These are phyloP conservation scores for Tetrahymena thermophila DNA, from an alignment of 73 alveolate species.

Conservation along the genomic window DNA sequence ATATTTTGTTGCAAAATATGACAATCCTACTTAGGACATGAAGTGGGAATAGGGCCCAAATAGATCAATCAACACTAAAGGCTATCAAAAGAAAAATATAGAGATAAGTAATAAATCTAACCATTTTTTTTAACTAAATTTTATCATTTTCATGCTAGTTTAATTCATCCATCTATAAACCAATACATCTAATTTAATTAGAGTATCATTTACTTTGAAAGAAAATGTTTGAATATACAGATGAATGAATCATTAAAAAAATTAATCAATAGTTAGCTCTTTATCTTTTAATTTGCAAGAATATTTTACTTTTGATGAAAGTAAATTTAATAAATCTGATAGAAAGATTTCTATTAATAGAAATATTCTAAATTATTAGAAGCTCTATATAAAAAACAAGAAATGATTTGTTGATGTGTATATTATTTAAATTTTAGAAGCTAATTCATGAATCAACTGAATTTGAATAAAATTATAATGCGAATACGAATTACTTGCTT, in stretches of 20 bases:
- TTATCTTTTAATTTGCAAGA: not conserved
- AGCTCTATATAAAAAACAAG: no score
- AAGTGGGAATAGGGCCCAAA: not conserved
- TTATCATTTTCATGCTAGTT: not conserved
- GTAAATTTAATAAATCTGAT: not conserved
- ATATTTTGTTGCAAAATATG: not conserved
- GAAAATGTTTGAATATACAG: not conserved
- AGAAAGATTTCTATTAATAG: not conserved
- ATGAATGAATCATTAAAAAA: not conserved
- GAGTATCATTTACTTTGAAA: not conserved
- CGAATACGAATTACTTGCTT: not conserved
- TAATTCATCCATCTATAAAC: not conserved
- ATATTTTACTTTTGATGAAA: no score
- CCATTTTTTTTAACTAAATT: no score
- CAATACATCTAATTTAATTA: no score
- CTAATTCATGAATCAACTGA: not conserved
- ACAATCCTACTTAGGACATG: not conserved
- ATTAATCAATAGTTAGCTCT: not conserved
- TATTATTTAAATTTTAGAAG: not conserved
- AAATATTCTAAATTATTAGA: not conserved
- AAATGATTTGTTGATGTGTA: not conserved
- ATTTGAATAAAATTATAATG: not conserved
- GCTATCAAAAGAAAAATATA: not conserved
- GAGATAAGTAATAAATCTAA: not conserved
- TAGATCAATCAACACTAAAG: not conserved